A percentile compares a stretch with the other conserved stretches of the same genome.
Evolutionary conservation across 176 grass and related monocot species (phyloP).

Genomic region (Ampelocalamus luodianensis): DNA sequence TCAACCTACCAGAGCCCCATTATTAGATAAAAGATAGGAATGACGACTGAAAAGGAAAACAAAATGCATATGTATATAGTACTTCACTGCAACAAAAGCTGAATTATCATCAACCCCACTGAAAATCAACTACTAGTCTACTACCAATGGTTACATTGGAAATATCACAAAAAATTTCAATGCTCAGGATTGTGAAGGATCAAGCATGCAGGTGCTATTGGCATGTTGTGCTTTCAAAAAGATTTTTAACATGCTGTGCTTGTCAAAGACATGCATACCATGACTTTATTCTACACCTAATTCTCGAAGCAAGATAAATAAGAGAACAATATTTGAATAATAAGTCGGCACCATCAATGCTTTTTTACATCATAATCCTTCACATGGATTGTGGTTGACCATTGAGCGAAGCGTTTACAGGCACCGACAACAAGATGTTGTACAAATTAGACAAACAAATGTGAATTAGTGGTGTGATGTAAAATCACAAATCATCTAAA

Average conservation of each 20-base stretch:
- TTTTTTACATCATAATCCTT: conserved; percentile 13
- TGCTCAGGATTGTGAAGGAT: not conserved
- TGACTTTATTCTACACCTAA: not conserved
- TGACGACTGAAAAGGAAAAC: not conserved
- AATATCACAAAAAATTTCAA: not conserved
- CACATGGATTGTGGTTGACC: not conserved
- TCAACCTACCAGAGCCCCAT: conserved; percentile 52
- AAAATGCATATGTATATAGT: not conserved
- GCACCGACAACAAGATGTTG: not conserved
- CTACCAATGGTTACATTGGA: not conserved
- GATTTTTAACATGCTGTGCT: no score
- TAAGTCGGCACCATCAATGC: not conserved
- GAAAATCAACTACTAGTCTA: not conserved
- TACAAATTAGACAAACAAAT: not conserved
- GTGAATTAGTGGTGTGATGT: not conserved
- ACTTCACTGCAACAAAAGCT: not conserved
- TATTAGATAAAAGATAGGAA: not conserved
- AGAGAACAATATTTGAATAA: not conserved
- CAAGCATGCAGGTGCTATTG: not conserved
- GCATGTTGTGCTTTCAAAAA: not conserved
- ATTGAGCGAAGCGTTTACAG: not conserved
- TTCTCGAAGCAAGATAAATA: not conserved
- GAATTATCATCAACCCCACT: not conserved
- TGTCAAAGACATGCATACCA: not conserved
- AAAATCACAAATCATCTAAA: not conserved